Evolutionary conservation across 495 filamentous ascomycete species (phyloP), one percentile per base, ranked within the genome.

Genomic region (Paragyromitra xinjiangensis): DNA sequence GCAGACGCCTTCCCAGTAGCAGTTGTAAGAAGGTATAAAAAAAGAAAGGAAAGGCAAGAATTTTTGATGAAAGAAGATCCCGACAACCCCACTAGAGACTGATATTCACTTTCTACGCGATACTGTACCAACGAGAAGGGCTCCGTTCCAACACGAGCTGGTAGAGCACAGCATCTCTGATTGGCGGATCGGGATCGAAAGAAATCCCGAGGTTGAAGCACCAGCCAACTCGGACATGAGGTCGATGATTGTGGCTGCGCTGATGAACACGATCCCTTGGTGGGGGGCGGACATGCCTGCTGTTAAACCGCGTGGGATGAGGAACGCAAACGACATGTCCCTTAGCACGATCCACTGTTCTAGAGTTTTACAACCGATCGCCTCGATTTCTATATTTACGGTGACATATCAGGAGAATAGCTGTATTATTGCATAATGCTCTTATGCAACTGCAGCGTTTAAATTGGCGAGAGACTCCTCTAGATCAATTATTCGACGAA

Each of bases 161-260:
- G 44, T 44, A 55, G 22, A 22, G 58, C 19, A 29, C 59, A 44
- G 37, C 50, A 39, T 39, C 29, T 8, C 56, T 72, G 68, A 77
- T 77, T 77, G 74, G 74, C 61, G 74, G 74, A 77, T 77, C 74
- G 74, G 69, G 69, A 77, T 77, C 74, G 59, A 73, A 73, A 7
- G 73, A 73, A 73, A 65, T 64, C 74, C 74, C 69, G 74, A 73
- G 68, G 59, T 76, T 77, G 45, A 77, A 66, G 69, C 69, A 74
- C 53, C 70, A 6, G 71, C 48, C 70, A 73, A 59, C 61, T 64
- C 73, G 73, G 58, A 63, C 72, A 62, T 75, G 64, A 75, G 48
- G 73, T 75, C 73, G 66, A 75, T 71, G 73, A 45, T 71, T 75
- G 73, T 75, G 73, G 69, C 74, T 72, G 66, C 74, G 51, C 74